Conservation (phyloP, 2,329 filamentous ascomycete species). For the Penicillium palitans region DNA sequence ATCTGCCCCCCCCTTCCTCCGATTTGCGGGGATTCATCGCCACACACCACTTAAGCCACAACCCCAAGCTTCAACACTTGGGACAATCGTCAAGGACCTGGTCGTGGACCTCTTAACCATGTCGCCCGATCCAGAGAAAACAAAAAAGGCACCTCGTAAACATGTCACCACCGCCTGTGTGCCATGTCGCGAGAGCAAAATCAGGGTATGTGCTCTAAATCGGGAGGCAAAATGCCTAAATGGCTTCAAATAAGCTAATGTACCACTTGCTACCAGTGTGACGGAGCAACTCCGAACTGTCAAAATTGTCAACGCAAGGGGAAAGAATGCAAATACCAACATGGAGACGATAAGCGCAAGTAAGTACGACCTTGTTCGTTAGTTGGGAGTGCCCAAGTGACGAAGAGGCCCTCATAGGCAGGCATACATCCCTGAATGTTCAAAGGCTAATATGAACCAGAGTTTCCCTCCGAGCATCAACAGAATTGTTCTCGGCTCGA, state of each 20-base stretch:
- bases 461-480: conserved; percentile 39
- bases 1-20: neutral
- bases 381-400: neutral
- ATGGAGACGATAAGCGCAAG: conserved; percentile 44
- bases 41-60: neutral
- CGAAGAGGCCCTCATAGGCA: neutral
- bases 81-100: neutral
- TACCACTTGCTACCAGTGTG: conserved; percentile 30
- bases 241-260: conserved; percentile 9
- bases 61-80: neutral
- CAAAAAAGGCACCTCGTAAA: conserved; percentile 40
- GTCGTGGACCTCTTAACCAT: conserved; percentile 14
- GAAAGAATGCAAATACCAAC: conserved; percentile 42
- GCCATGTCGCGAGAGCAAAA: conserved; percentile 48
- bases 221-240: neutral
- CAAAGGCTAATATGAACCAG: conserved; percentile 21
- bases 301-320: conserved; percentile 42
- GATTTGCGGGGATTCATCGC: conserved; percentile 4
- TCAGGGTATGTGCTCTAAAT: conserved; percentile 36
- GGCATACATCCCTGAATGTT: neutral
- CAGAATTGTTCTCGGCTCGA: conserved; percentile 40
- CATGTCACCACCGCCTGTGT: conserved; percentile 50
- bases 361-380: conserved; percentile 23
- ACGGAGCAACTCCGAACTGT: conserved; percentile 40
- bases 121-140: conserved; percentile 29